Evolutionary conservation across 108 stramenopile species (phyloP), one percentile per base, ranked within the genome.

Genomic region (Cyclotella distinguenda): DNA sequence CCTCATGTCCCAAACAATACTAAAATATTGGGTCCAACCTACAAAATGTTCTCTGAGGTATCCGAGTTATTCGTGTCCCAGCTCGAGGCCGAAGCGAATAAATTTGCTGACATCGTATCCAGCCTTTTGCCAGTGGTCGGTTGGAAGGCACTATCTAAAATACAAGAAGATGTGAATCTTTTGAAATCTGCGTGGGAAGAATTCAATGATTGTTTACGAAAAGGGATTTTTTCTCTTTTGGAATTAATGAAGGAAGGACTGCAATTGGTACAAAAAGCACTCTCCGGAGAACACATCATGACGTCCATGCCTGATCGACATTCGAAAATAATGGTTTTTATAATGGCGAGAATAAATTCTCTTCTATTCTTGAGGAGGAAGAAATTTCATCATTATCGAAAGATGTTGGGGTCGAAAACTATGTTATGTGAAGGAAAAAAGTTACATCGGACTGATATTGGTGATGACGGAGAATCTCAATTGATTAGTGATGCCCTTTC

Each of bases 321-420:
- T 33, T 49, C 46, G 34, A 68, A 48, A 36, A 51, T 68, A 1
- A 48, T 57, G 9, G 38, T 48, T 4, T 68, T 68, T 49, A 30
- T 68, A 22, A 52, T 68, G 34, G 35, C 56, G 11, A 58, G 67
- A 48, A 49, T 54, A 6, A 44, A 31, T 40, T 57, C 67, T 43
- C 49, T 68, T 46, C 18, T 58, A 4, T 28, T 58, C 27, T 10
- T 68, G 12, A 68, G 39, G 57, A 68, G 9, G 21, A 59, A 44
- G 42, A 59, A 21, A n/a, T 15, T 32, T 1, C 1, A 53, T 6
- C 19, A 31, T 27, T 38, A 0, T 9, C 31, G 3, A 55, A 6
- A 15, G 7, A 34, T 36, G 54, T 34, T 35, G 3, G 19, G 18
- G 8, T 32, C 8, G 2, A 0, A 19, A 18, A 19, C 1, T 19